Evolutionary conservation across 225 moss, liverwort and hornwort species (phyloP), one percentile per base, ranked within the genome.

Genomic region (Marchantia paleacea): DNA sequence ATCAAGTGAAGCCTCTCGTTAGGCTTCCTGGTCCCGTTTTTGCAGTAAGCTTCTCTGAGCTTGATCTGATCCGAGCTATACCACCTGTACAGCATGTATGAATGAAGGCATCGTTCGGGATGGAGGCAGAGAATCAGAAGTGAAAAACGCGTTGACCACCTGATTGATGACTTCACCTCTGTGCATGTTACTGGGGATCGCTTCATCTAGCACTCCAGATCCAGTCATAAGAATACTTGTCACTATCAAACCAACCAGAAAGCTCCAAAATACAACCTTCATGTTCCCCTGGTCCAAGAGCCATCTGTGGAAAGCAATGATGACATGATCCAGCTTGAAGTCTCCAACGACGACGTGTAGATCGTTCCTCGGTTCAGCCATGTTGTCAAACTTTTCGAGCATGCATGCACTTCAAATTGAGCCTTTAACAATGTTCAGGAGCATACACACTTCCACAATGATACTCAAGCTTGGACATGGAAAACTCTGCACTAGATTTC

Each of bases 31-130:
- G 73, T 73, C 53, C 48, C 22, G 22, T 73, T 73, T 39, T n/a
- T 51, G 73, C 52, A 51, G 73, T 73, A 73, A 54, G 73, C 73
- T 73, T 73, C 15, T 51, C 73, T 6, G 7, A 73, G 49, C 73
- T 54, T 73, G 12, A 22, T 12, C 25, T 51, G 47, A 22, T 73
- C 73, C 15, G 47, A 51, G n/a, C 9, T 7, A 7, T 51, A 8
- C 73, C 73, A 73, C 73, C 73, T 52, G 8, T 26, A 52, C n/a
- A 73, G 19, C 73, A 51, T 73, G 51, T 51, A 24, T 22, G 73
- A 16, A 39, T 51, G 73, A 39, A 54, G 14, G 73, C 73, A 73
- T 22, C 30, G 22, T 51, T 49, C 13, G 11, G 73, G 73, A 39
- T 73, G 73, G 20, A 73, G 49, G 13, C 53, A 73, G 50, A 73